phyloP scores from a whole-genome alignment of 345 rosid species.

The Salix arbutifolia region DNA sequence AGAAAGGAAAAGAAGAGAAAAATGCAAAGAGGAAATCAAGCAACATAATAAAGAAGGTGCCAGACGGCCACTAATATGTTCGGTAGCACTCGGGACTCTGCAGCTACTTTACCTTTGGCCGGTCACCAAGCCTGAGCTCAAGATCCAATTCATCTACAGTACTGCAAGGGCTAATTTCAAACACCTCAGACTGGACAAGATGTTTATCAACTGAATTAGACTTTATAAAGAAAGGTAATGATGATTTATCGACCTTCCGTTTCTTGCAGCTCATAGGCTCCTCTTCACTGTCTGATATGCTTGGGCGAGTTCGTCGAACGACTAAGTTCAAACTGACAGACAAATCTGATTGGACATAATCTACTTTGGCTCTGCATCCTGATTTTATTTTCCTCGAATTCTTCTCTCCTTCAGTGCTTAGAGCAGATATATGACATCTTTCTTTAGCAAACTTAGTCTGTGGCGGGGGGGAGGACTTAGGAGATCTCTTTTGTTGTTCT shows the following conservation, averaged over 20 bases:
- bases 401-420: constrained; percentile 30
- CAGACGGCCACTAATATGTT: constrained; percentile 17
- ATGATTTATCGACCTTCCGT: constrained; percentile 39
- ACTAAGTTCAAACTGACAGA: constrained; percentile 62
- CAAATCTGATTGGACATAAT: constrained; percentile 41
- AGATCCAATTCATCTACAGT: constrained; percentile 74
- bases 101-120: constrained; percentile 52
- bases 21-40: constrained; percentile 4
- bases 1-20: neutral
- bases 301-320: constrained; percentile 39
- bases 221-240: constrained; percentile 42
- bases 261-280: constrained; percentile 38
- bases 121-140: constrained; percentile 82
- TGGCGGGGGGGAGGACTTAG: constrained; percentile 30
- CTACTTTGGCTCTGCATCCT: constrained; percentile 29
- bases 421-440: constrained; percentile 25
- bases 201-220: constrained; percentile 38
- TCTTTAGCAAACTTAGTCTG: constrained; percentile 24
- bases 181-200: constrained; percentile 33
- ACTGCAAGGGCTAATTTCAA: constrained; percentile 33
- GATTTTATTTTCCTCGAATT: constrained; percentile 30
- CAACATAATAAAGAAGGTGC: constrained; percentile 14
- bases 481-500: constrained; percentile 23
- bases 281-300: constrained; percentile 21
- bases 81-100: constrained; percentile 10